Conservation (phyloP, 441 rosid genomes). For the Populus hybrid region DNA sequence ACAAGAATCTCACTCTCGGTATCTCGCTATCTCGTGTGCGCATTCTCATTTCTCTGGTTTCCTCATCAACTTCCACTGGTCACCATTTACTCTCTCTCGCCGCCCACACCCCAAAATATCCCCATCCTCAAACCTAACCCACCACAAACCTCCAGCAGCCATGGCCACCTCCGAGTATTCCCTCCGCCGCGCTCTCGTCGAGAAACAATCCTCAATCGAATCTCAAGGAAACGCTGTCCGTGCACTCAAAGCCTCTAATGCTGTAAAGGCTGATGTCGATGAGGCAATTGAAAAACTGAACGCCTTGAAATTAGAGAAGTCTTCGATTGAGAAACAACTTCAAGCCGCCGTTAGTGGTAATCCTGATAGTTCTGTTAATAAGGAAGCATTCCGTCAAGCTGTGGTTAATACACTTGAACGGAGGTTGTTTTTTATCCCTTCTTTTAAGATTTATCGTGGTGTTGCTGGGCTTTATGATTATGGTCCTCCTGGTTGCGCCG, state of each 20-base stretch:
- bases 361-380: constrained; percentile 37
- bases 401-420: constrained; percentile 74
- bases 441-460: constrained; percentile 83
- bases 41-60: constrained; percentile 23
- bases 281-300: constrained; percentile 68
- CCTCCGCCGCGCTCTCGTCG: constrained; percentile 57
- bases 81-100: constrained; percentile 14
- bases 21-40: constrained; percentile 34
- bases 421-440: constrained; percentile 69
- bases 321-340: constrained; percentile 70
- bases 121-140: not conserved
- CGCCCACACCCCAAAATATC: constrained; percentile 6
- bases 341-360: constrained; percentile 41
- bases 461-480: constrained; percentile 86
- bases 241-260: constrained; percentile 62
- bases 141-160: not conserved
- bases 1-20: not conserved
- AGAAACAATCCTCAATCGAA: constrained; percentile 62
- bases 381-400: constrained; percentile 76
- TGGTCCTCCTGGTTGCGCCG: constrained; percentile 85
- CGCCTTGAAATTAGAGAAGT: constrained; percentile 61
- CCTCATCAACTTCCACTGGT: constrained; percentile 37
- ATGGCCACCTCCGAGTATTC: constrained; percentile 69
- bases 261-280: constrained; percentile 56
- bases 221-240: constrained; percentile 70